Conservation (phyloP, 164 flowering plant genomes). For the Kalanchoe fedtschenkoi region DNA sequence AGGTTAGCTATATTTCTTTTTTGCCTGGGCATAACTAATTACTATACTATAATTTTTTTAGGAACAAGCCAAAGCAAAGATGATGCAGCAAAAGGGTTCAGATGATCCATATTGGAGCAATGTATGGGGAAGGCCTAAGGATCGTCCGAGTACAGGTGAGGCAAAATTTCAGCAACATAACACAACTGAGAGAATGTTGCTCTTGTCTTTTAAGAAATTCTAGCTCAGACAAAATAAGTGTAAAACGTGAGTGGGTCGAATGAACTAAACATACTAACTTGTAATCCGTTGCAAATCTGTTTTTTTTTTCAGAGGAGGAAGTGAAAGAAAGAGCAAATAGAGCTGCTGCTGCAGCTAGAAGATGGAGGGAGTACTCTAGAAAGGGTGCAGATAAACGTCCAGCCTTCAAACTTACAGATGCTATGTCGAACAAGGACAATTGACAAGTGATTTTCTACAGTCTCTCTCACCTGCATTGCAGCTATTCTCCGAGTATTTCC, state of each 20-base stretch:
- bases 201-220: too few relatives aligned
- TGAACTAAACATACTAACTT: not conserved
- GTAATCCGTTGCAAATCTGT: not conserved
- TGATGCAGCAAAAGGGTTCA: constrained; percentile 52
- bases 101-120: constrained; percentile 60
- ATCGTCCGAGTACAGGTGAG: constrained; percentile 49
- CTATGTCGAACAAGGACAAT: constrained; percentile 41
- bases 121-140: constrained; percentile 62
- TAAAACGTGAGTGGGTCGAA: too few relatives aligned
- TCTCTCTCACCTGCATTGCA: not conserved
- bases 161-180: not conserved
- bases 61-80: constrained; percentile 63
- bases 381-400: constrained; percentile 78
- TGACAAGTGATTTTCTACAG: constrained; percentile 15
- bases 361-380: constrained; percentile 97
- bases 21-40: not conserved
- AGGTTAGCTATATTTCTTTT: not conserved
- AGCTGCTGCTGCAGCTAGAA: constrained; percentile 87
- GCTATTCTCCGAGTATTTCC: too few relatives aligned
- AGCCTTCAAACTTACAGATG: constrained; percentile 69
- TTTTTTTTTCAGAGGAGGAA: constrained; percentile 59
- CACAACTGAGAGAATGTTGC: too few relatives aligned
- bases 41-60: constrained; percentile 18
- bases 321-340: constrained; percentile 60
- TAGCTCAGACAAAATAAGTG: too few relatives aligned